phyloP scores from a whole-genome alignment of 1,139 yeast species.

The Komagataea norvegica region DNA sequence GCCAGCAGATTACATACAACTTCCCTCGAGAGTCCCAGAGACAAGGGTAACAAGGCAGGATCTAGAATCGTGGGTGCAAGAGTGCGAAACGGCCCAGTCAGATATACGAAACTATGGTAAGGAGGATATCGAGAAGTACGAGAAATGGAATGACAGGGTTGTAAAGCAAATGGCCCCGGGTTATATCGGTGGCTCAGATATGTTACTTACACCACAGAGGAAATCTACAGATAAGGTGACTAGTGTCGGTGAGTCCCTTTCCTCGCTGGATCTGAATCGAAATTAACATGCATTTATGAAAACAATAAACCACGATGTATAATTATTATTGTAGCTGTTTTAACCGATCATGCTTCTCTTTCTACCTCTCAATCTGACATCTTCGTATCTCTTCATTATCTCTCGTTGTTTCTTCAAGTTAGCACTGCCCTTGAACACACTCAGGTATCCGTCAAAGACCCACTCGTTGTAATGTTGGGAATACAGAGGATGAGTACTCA shows the following conservation, averaged over 20 bases:
- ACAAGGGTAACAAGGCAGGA: slow-evolving; percentile 28
- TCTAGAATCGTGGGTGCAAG: slow-evolving; percentile 24
- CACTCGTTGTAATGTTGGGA: slow-evolving; percentile 61
- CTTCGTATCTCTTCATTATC: slow-evolving; percentile 61
- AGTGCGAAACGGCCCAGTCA: slow-evolving; percentile 17
- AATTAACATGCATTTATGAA: too few relatives aligned
- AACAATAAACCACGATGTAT: too few relatives aligned
- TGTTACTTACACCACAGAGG: slow-evolving; percentile 20
- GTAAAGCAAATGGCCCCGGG: slow-evolving; percentile 40
- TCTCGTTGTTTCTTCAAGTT: slow-evolving; percentile 47
- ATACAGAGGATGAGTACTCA: slow-evolving; percentile 81
- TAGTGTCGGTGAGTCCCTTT: background rate
- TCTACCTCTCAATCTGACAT: slow-evolving; percentile 87
- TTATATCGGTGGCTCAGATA: slow-evolving; percentile 30
- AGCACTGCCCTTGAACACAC: slow-evolving; percentile 35
- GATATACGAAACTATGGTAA: slow-evolving; percentile 23
- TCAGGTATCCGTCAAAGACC: slow-evolving; percentile 69
- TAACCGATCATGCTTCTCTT: slow-evolving; percentile 92
- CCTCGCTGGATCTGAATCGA: too few relatives aligned
- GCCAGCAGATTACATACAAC: slow-evolving; percentile 43
- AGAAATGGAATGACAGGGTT: slow-evolving; percentile 31
- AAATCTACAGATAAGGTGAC: slow-evolving; percentile 6
- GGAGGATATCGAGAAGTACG: slow-evolving; percentile 26
- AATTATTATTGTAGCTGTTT: too few relatives aligned
- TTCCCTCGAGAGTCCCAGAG: slow-evolving; percentile 31